Evolutionary conservation across 2,329 filamentous ascomycete genomes (phyloP).

Genomic region (Beauveria pseudobassiana): DNA sequence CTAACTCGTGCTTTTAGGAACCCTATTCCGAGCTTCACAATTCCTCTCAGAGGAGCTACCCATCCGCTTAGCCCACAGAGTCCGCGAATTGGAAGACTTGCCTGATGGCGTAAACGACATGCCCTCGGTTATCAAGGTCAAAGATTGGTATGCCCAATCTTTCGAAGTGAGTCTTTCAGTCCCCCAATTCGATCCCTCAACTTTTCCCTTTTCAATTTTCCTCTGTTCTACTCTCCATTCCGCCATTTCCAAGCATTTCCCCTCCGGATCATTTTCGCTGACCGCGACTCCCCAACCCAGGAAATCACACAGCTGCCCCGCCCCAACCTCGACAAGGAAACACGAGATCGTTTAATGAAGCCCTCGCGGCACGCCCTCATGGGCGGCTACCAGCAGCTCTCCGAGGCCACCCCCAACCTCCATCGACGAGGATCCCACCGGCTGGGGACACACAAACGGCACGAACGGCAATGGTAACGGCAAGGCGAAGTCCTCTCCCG

Average conservation of each 20-base stretch:
- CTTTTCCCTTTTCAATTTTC: too few species aligned
- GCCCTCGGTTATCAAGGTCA: constrained; percentile 90
- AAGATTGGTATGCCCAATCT: constrained; percentile 98
- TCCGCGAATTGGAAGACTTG: constrained; percentile 85
- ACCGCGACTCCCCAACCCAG: constrained; percentile 34
- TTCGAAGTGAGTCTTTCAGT: constrained; percentile 67
- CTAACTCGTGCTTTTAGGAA: constrained; percentile 50
- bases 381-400: constrained; percentile 55
- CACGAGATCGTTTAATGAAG: constrained; percentile 71
- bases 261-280: constrained; percentile 4
- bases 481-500: constrained; percentile 41
- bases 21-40: constrained; percentile 93
- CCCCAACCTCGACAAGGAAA: constrained; percentile 66
- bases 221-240: neutral
- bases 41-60: constrained; percentile 97
- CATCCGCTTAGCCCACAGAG: constrained; percentile 90
- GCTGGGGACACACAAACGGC: constrained; percentile 36
- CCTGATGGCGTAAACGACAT: constrained; percentile 97
- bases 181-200: neutral
- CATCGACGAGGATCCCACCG: constrained; percentile 71
- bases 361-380: constrained; percentile 51
- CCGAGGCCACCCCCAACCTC: constrained; percentile 82
- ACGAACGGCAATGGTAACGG: constrained; percentile 40
- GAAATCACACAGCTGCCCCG: constrained; percentile 85
- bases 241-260: too few species aligned